phyloP scores from a whole-genome alignment of 2,329 filamentous ascomycete species.

The Emmonsia crescens region DNA sequence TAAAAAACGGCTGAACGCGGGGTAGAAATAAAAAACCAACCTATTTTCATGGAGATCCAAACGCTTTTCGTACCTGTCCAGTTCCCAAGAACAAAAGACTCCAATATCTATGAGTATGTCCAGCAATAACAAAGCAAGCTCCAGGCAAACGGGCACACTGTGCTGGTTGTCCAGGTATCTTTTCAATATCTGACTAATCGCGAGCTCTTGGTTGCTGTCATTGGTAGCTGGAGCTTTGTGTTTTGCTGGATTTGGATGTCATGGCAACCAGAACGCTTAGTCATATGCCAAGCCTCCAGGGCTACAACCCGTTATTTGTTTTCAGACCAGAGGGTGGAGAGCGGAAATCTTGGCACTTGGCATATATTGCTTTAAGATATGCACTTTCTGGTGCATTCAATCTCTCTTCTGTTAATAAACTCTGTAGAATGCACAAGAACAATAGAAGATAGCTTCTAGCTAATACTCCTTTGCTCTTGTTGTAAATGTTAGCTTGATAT shows the following conservation, averaged over 20 bases:
- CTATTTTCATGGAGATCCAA: background rate
- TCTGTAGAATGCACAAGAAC: background rate
- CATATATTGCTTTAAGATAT: background rate
- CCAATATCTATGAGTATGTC: background rate
- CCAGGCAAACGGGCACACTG: background rate
- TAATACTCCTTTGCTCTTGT: background rate
- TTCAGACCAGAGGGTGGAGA: background rate
- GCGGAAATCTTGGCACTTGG: background rate
- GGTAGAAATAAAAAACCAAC: background rate
- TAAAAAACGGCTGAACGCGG: background rate
- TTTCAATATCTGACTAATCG: background rate
- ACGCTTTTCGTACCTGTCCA: background rate
- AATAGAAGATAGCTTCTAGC: background rate
- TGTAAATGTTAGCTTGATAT: background rate
- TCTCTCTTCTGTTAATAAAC: background rate
- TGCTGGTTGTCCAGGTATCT: background rate
- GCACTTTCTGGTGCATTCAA: background rate
- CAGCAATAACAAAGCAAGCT: background rate
- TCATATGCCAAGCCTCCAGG: background rate
- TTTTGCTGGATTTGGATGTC: background rate
- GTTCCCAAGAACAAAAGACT: background rate
- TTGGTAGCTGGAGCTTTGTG: background rate
- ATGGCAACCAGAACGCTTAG: background rate
- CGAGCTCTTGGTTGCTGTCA: background rate
- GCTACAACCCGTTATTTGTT: too few relatives aligned